Conservation (phyloP, 2,329 filamentous ascomycete species). For the Diplodia intermedia region DNA sequence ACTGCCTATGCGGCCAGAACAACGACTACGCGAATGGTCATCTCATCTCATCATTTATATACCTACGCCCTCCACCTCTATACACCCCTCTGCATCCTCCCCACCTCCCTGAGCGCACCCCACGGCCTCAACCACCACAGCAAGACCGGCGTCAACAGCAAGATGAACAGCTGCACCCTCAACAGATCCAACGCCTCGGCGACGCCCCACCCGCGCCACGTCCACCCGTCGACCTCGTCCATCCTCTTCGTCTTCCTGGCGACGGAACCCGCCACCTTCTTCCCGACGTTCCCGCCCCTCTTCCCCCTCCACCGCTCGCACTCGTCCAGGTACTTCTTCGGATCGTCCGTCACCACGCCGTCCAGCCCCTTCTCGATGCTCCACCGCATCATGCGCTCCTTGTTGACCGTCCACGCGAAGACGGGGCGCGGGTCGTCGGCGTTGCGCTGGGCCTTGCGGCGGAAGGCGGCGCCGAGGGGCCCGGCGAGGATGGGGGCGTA, state of each 20-base stretch:
- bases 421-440: slow-evolving; percentile 62
- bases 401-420: slow-evolving; percentile 88
- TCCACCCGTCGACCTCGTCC: slow-evolving; percentile 1
- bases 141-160: slow-evolving; percentile 23
- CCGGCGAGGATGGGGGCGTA: slow-evolving; percentile 72
- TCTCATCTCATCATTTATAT: background rate
- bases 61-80: background rate
- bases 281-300: background rate
- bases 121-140: slow-evolving; percentile 27
- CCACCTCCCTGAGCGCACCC: slow-evolving; percentile 1
- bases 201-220: slow-evolving; percentile 3
- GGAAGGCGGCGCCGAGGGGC: slow-evolving; percentile 70
- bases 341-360: slow-evolving; percentile 87
- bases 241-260: background rate
- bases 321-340: slow-evolving; percentile 69
- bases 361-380: slow-evolving; percentile 71
- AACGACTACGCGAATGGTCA: background rate
- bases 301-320: slow-evolving; percentile 47
- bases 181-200: slow-evolving; percentile 6
- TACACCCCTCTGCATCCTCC: background rate
- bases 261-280: background rate
- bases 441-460: slow-evolving; percentile 62
- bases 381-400: slow-evolving; percentile 81
- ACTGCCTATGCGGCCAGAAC: background rate
- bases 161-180: slow-evolving; percentile 14